phyloP scores from a whole-genome alignment of 257 asterid species.

The Solanum ossicruentum region DNA sequence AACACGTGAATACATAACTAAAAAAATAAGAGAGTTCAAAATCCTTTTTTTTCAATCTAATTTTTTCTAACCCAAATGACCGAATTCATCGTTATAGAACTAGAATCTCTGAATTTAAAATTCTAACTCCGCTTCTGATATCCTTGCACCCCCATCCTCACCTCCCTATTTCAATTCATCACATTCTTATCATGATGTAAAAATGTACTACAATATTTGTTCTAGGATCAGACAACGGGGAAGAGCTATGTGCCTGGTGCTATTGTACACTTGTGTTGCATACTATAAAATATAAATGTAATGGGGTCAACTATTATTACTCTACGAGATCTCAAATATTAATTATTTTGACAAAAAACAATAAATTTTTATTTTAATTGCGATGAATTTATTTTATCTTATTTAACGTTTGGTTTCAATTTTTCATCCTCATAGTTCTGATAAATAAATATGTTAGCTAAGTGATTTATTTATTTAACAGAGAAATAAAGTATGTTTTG shows the following conservation, averaged over 20 bases:
- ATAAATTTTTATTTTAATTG: background rate
- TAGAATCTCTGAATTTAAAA: no score
- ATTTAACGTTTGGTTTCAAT: background rate
- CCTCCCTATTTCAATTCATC: background rate
- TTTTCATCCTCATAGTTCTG: background rate
- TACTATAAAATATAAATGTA: background rate
- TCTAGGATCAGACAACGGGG: background rate
- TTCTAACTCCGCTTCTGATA: no score
- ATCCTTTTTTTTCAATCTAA: background rate
- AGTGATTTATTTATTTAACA: background rate
- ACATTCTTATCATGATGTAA: background rate
- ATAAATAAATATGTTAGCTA: background rate
- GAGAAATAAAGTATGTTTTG: background rate
- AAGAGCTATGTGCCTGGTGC: background rate
- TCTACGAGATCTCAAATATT: background rate
- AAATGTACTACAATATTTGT: background rate
- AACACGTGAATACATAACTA: background rate
- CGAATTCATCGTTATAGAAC: background rate
- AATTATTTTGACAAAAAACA: background rate
- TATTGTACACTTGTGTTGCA: background rate
- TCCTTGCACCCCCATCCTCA: background rate
- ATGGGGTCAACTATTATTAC: background rate
- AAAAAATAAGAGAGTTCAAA: background rate
- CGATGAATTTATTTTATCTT: background rate
- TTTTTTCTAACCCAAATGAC: background rate